Evolutionary conservation across 768 basidiomycete genomes (phyloP).

Genomic region (Amanita fuliginea): DNA sequence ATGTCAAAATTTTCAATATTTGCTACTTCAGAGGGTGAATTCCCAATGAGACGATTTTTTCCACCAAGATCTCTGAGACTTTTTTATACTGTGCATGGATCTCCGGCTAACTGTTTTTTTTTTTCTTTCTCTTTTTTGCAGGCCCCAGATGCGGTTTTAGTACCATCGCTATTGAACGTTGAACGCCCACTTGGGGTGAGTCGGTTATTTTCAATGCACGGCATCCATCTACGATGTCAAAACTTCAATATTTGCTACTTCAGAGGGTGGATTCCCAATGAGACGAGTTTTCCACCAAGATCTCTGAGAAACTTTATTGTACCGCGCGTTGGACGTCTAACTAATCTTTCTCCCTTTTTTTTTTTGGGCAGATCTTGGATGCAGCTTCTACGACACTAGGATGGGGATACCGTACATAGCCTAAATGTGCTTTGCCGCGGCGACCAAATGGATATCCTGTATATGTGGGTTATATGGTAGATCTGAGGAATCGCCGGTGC

Average conservation of each 20-base stretch:
- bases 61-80: slow-evolving; percentile 73
- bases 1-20: no score
- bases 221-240: slow-evolving; percentile 23
- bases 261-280: slow-evolving; percentile 61
- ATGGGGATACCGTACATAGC: no score
- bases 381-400: no score
- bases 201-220: neutral
- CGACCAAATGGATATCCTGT: no score
- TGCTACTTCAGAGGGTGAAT: slow-evolving; percentile 31
- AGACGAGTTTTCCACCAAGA: slow-evolving; percentile 74
- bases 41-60: slow-evolving; percentile 65
- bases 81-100: neutral
- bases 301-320: slow-evolving; percentile 44
- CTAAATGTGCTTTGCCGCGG: no score
- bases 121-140: no score
- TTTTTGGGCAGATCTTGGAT: neutral
- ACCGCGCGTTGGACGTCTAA: neutral
- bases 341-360: neutral
- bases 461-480: no score
- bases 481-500: no score
- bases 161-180: no score
- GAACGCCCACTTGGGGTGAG: neutral
- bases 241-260: slow-evolving; percentile 78
- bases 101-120: no score
- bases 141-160: no score